phyloP scores from a whole-genome alignment of 192 early-diverging fungal species.

The Anaeromyces robustus region DNA sequence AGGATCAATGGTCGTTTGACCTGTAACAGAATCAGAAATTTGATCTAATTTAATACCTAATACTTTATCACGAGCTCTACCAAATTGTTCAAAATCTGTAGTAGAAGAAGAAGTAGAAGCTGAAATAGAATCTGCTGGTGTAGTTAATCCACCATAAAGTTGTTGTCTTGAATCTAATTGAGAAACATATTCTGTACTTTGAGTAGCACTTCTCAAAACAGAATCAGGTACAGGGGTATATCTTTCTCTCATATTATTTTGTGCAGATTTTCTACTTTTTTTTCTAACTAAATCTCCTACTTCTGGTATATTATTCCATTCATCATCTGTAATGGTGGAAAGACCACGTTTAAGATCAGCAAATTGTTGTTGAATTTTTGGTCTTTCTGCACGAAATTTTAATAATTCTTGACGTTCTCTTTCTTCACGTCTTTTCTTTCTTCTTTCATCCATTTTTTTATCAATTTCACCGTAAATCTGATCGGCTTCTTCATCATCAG shows the following conservation, averaged over 20 bases:
- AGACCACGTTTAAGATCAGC: conserved; percentile 77
- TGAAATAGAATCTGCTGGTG: conserved; percentile 28
- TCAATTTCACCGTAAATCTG: conserved; percentile 80
- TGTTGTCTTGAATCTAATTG: conserved; percentile 47
- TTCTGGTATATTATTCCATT: conserved; percentile 73
- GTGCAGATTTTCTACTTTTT: conserved; percentile 37
- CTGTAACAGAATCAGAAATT: conserved; percentile 71
- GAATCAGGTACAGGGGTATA: conserved; percentile 38
- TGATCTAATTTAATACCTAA: conserved; percentile 82
- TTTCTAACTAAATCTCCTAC: conserved; percentile 76
- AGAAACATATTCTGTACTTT: conserved; percentile 29
- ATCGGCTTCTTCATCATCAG: conserved; percentile 96
- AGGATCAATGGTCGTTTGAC: conserved; percentile 81
- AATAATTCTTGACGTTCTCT: conserved; percentile 55
- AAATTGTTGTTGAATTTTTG: conserved; percentile 80
- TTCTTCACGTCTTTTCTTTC: conserved; percentile 55
- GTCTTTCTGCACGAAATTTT: conserved; percentile 44
- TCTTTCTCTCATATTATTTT: conserved; percentile 14
- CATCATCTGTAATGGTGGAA: conserved; percentile 54
- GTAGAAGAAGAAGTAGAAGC: too few species aligned
- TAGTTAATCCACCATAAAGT: conserved; percentile 38
- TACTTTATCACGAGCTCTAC: conserved; percentile 82
- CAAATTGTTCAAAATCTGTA: conserved; percentile 81
- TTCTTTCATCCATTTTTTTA: conserved; percentile 72
- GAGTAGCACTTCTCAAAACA: conserved; percentile 45